Evolutionary conservation across 164 flowering plant species (phyloP), one percentile per base, ranked within the genome.

Genomic region (Aristolochia fimbriata): DNA sequence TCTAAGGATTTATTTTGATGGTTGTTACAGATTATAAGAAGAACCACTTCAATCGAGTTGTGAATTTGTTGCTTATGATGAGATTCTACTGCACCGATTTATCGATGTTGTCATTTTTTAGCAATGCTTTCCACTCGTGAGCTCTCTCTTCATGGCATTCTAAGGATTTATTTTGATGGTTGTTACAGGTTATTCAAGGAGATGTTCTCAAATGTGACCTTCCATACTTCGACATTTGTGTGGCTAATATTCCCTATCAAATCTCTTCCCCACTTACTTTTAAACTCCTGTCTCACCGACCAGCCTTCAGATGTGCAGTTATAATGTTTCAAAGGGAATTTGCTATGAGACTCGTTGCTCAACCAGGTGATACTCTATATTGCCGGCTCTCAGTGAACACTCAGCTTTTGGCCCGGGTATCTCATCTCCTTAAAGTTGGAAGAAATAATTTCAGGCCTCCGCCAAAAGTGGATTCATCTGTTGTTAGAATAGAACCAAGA

Each of bases 281-380:
- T 76, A 90, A 85, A 72, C 72, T 93, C 51, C 59, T 88, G 64
- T 67, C 81, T 1, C 96, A 92, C 62, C 78, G 79, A 43, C 91
- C 94, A 1, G 56, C 73, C 30, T 93, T 93, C 73, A 76, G 97
- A 41, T 81, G 91, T 65, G 99, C 99, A 0, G 78, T 90, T 13
- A 86, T 93, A 13, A 90, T 89, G 98, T 93, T 78, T 71, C 98
- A 93, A 68, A 81, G 86, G 59, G 98, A 93, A 72, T 93, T 90
- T 54, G 96, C 98, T 1, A 93, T 90, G 97, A 77, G 98, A 60
- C 84, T 93, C 22, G 86, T 90, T 45, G 97, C 98, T 30, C 84
- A 86, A 68, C 96, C 98, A 1, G 97, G 98, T 11, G 94, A 90
- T 67, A 73, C 64, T 49, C 86, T 84, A 20, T 93, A 87, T 61